These are phyloP conservation scores for Rhododendron simsii DNA, from an alignment of 148 eudicot species.

Conservation along the genomic window DNA sequence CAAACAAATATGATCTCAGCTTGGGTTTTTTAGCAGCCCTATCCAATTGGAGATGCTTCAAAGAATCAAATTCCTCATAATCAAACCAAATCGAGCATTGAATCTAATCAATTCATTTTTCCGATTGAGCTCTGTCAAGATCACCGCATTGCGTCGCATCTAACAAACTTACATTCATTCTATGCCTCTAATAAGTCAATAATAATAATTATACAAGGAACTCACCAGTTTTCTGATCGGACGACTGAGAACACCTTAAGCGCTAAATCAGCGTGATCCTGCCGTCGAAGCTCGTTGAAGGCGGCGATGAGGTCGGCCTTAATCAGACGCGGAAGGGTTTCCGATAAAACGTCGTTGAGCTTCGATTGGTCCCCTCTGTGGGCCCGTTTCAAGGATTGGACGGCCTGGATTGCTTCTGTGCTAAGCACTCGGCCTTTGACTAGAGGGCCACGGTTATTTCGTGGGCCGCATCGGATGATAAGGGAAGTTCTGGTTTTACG, in stretches of 20 bases:
- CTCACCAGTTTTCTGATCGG: constrained; percentile 41
- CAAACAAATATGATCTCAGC: no score
- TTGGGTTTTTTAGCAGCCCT: no score
- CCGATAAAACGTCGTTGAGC: constrained; percentile 19
- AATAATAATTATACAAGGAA: background rate
- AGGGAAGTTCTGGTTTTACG: background rate
- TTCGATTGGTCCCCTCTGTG: constrained; percentile 21
- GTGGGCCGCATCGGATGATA: constrained; percentile 55
- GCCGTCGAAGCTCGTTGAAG: constrained; percentile 73
- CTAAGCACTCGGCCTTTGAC: constrained; percentile 65
- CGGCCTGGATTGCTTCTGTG: constrained; percentile 82
- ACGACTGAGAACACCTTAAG: constrained; percentile 50
- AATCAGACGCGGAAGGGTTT: constrained; percentile 52
- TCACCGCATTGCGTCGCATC: background rate
- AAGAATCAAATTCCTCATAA: no score
- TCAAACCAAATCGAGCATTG: background rate
- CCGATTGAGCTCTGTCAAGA: background rate
- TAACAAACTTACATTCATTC: no score
- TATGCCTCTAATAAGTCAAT: background rate
- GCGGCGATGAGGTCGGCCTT: constrained; percentile 79
- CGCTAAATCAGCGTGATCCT: constrained; percentile 53
- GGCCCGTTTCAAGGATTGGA: constrained; percentile 84
- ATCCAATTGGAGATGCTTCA: background rate
- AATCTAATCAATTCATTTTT: background rate
- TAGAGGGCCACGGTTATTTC: constrained; percentile 70